These are phyloP conservation scores for Hymenoscyphus occultus DNA, from an alignment of 2,329 filamentous ascomycete genomes.

Conservation along the genomic window DNA sequence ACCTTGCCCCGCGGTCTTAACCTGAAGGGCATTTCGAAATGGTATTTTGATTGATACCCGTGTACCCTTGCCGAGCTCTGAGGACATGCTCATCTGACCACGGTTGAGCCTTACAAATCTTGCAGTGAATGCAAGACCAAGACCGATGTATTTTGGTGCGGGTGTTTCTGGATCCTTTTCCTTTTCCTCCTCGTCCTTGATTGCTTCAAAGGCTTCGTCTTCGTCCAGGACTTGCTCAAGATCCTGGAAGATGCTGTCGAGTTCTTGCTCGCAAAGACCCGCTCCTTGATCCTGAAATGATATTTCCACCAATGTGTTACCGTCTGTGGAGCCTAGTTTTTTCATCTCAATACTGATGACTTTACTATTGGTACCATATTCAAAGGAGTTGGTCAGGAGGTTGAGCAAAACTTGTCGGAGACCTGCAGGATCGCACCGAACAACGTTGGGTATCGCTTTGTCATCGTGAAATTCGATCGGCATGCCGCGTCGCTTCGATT, in stretches of 20 bases:
- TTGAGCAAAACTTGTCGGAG: conserved; percentile 27
- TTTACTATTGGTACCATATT: conserved; percentile 19
- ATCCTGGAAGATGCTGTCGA: conserved; percentile 27
- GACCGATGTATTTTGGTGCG: conserved; percentile 20
- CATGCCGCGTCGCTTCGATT: conserved; percentile 12
- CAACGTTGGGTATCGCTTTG: conserved; percentile 16
- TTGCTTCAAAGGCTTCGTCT: conserved; percentile 17
- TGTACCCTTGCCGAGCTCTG: conserved; percentile 21
- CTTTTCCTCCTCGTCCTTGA: background rate
- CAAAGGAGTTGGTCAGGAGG: conserved; percentile 25
- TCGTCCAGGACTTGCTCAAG: conserved; percentile 27
- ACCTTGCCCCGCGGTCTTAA: background rate
- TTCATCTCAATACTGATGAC: conserved; percentile 20
- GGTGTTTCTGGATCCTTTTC: background rate
- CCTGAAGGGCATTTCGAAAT: conserved; percentile 22
- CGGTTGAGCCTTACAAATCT: conserved; percentile 26
- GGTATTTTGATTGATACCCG: conserved; percentile 28
- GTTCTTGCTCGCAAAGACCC: conserved; percentile 24
- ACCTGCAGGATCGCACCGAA: conserved; percentile 23
- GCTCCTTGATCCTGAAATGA: conserved; percentile 24
- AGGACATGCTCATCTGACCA: conserved; percentile 27
- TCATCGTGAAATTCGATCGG: conserved; percentile 20
- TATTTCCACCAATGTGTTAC: conserved; percentile 22
- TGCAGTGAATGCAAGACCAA: conserved; percentile 27
- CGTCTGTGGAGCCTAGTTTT: conserved; percentile 18